Conservation (phyloP, 2,329 filamentous ascomycete genomes). For the Epichloe gansuensis region DNA sequence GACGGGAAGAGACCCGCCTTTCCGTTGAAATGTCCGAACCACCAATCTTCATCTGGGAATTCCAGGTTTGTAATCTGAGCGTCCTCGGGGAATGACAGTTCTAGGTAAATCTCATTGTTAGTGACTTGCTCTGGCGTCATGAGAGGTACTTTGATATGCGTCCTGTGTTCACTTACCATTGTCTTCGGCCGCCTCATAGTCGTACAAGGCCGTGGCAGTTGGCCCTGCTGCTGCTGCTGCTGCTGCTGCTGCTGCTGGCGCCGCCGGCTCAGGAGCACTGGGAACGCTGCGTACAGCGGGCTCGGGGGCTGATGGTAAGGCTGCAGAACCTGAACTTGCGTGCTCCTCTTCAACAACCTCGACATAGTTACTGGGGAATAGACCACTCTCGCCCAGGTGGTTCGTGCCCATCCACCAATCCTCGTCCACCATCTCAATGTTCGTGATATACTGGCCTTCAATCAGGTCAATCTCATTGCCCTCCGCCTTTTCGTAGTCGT, state of each 20-base stretch:
- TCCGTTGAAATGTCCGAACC: constrained; percentile 78
- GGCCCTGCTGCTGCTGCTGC: constrained; percentile 35
- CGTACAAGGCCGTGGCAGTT: constrained; percentile 77
- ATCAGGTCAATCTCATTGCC: constrained; percentile 89
- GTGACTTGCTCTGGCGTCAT: not conserved
- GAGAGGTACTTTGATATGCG: not conserved
- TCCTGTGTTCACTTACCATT: constrained; percentile 44
- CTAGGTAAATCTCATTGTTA: constrained; percentile 19
- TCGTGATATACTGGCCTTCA: constrained; percentile 77
- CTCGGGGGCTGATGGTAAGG: constrained; percentile 23
- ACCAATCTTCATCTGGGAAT: constrained; percentile 98
- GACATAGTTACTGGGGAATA: constrained; percentile 97
- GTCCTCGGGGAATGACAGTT: constrained; percentile 75
- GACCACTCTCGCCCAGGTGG: constrained; percentile 64
- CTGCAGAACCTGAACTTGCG: constrained; percentile 13
- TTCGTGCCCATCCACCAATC: constrained; percentile 99
- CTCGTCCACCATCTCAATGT: constrained; percentile 95
- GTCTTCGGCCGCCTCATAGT: constrained; percentile 94
- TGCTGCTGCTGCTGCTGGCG: constrained; percentile 23
- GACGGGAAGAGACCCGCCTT: constrained; percentile 72
- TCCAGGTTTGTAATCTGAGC: constrained; percentile 73
- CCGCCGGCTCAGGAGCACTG: constrained; percentile 20
- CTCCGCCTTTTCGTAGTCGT: constrained; percentile 95
- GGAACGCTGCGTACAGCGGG: too few relatives aligned
- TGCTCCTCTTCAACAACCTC: constrained; percentile 60